Percentiles rank a stretch among this genome's conserved stretches.
Conservation (phyloP, 78 protist genomes). For the Dictyostelium firmibasis region DNA sequence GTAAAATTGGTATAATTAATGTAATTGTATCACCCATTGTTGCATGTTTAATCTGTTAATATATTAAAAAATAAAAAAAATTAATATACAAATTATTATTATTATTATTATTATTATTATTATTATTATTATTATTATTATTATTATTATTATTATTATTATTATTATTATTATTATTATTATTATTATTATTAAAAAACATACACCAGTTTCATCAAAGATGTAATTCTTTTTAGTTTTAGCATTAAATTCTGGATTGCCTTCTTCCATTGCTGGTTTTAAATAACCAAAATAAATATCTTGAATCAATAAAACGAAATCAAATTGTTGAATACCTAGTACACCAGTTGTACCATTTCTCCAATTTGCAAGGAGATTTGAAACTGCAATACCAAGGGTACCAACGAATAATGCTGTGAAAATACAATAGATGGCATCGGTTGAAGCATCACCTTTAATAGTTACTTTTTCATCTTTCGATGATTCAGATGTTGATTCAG, state of each 20-base stretch:
- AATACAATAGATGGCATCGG: background rate
- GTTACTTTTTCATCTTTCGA: background rate
- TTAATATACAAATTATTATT: too few species aligned
- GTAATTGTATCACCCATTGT: background rate
- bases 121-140: too few species aligned
- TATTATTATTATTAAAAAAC: background rate
- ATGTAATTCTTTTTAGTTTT: background rate
- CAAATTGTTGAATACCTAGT: background rate
- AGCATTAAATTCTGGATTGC: background rate
- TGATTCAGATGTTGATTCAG: too few species aligned
- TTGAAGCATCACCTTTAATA: background rate
- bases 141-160: too few species aligned
- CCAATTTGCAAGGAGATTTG: background rate
- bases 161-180: background rate
- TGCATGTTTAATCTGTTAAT: background rate
- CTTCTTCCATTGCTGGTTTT: background rate
- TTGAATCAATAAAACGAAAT: background rate
- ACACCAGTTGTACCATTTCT: background rate
- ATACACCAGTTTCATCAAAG: background rate
- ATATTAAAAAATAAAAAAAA: background rate
- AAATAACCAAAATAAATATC: conserved; percentile 7
- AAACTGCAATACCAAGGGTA: background rate
- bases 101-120: too few species aligned
- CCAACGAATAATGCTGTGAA: background rate
- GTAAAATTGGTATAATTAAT: conserved; percentile 5